phyloP scores from a whole-genome alignment of 2,329 filamentous ascomycete genomes.

The Capronia coronata region DNA sequence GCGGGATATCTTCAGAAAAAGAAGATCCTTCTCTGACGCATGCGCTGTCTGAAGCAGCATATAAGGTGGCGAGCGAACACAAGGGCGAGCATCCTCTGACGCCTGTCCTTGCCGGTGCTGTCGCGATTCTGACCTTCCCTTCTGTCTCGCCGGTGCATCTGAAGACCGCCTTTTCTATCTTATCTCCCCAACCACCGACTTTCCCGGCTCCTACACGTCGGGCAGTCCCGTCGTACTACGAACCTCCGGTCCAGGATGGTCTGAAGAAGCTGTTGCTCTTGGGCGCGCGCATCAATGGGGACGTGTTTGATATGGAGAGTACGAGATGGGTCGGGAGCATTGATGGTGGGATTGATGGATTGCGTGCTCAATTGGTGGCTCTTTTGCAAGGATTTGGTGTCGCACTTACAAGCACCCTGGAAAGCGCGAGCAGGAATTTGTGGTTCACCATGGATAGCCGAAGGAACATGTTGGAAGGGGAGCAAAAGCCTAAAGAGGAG shows the following conservation, averaged over 20 bases:
- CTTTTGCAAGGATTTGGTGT: constrained; percentile 76
- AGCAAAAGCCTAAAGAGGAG: constrained; percentile 38
- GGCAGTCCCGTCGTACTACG: constrained; percentile 74
- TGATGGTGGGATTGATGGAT: constrained; percentile 70
- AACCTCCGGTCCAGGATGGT: constrained; percentile 69
- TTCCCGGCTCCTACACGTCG: constrained; percentile 74
- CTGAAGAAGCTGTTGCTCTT: constrained; percentile 81
- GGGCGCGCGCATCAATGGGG: constrained; percentile 79
- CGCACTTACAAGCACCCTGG: constrained; percentile 68
- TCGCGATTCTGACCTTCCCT: constrained; percentile 75
- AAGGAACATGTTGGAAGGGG: constrained; percentile 72
- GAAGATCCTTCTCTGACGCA: constrained; percentile 47
- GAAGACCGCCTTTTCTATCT: constrained; percentile 69
- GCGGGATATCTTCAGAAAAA: constrained; percentile 29
- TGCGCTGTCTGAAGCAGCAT: constrained; percentile 52
- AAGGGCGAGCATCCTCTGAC: constrained; percentile 57
- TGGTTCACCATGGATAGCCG: constrained; percentile 85
- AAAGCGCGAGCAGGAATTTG: constrained; percentile 70
- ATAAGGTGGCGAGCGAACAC: constrained; percentile 44
- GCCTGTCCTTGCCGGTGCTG: constrained; percentile 71
- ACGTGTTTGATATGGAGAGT: constrained; percentile 70
- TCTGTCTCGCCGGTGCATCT: constrained; percentile 76
- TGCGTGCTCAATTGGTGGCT: constrained; percentile 73
- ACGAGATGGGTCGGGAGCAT: constrained; percentile 68
- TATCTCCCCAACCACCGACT: constrained; percentile 60